Base-by-base conservation (phyloP, 768 basidiomycete species). In the Cystobasidium tubakii region DNA sequence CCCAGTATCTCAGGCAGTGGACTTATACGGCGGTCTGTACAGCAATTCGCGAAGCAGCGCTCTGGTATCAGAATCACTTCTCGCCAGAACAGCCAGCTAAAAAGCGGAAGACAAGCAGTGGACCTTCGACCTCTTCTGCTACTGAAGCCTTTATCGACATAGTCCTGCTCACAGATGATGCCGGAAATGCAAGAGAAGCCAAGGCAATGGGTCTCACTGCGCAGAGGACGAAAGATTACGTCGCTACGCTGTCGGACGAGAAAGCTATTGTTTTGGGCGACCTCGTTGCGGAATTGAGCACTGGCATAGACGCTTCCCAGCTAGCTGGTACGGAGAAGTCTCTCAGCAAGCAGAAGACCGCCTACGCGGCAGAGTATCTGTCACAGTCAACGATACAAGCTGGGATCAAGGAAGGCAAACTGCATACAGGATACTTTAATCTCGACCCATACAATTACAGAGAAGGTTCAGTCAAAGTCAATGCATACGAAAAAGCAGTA, bases 371-470 rank as follows among this genome's bases (percentile, higher is more conserved):
- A 19, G 70, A 98, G 92, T 94, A 98, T 80, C 83, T 96, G 19
- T 84, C 92, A 0, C 84, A 85, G 10, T 84, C 88, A 0, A 87
- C 86, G 0, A 81, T 97, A 10, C 79, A 87, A 44, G 90, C 92
- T 12, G 94, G 92, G 0, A 84, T 97, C 72, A 94, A 93, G 80
- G 86, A 87, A 1, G 91, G 91, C 1, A 83, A 88, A 50, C 85
- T 94, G 1, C 87, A 92, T 78, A 92, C 97, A 82, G 96, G 96
- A 0, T 88, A 94, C 80, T 99, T 95, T 83, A 92, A 90, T 79
- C 91, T 93, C 1, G 96, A 91, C 77, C 88, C 88, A 76, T 99
- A 93, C 82, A 98, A 99, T 80, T 98, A 94, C 78, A 84, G 97
- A 17, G 95, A 97, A 85, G 91, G 93, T 7, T 90, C 85, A 60